phyloP scores from a whole-genome alignment of 345 rosid genomes.

The Linum trigynum region DNA sequence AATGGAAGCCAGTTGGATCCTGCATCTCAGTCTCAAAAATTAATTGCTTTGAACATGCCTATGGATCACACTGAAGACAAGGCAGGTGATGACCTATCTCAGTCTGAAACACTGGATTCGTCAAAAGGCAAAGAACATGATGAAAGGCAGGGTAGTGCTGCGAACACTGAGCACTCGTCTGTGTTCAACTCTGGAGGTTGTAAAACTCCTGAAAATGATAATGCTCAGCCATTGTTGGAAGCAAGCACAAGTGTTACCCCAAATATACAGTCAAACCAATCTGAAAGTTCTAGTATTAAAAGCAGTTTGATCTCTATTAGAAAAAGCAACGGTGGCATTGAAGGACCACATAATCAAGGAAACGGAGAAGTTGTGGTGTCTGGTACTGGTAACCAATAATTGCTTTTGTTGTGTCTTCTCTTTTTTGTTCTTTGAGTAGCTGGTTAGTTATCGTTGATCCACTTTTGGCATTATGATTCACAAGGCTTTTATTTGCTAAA shows the following conservation, averaged over 20 bases:
- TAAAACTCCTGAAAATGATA: constrained; percentile 13
- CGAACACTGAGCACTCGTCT: constrained; percentile 16
- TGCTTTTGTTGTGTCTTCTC: not conserved
- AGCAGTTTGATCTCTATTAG: not conserved
- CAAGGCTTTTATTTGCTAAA: not conserved
- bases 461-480: no score
- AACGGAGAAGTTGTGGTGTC: constrained; percentile 20
- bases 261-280: not conserved
- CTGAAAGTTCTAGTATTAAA: constrained; percentile 7
- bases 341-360: constrained; percentile 15
- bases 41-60: constrained; percentile 10
- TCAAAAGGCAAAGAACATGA: constrained; percentile 12
- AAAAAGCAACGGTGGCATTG: not conserved
- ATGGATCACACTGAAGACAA: constrained; percentile 10
- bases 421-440: not conserved
- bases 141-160: constrained; percentile 18
- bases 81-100: constrained; percentile 18
- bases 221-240: constrained; percentile 10
- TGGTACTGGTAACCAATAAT: constrained; percentile 27
- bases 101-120: constrained; percentile 17
- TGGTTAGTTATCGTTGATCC: no score
- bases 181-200: constrained; percentile 13
- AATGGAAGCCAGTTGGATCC: constrained; percentile 21
- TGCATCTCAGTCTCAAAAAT: constrained; percentile 22
- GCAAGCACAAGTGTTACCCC: constrained; percentile 10